phyloP scores from a whole-genome alignment of 2,329 filamentous ascomycete genomes.

The Calonectria henricotiae region DNA sequence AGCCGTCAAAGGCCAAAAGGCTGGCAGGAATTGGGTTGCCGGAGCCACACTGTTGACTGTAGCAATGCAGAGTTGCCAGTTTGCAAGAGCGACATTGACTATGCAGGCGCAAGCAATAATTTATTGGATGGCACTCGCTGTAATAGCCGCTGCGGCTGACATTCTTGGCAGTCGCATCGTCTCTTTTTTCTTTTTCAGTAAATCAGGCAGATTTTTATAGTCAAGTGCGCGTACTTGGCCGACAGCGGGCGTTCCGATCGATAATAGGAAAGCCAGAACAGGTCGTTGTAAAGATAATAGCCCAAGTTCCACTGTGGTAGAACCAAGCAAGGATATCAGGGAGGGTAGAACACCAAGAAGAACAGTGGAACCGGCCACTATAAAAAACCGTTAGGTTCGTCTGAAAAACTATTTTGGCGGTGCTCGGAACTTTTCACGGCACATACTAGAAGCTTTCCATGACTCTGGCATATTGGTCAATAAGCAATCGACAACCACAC shows the following conservation, averaged over 20 bases:
- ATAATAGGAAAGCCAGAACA: conserved; percentile 1
- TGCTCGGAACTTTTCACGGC: not conserved
- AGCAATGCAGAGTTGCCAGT: conserved; percentile 19
- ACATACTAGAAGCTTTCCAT: conserved; percentile 18
- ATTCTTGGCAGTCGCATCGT: not conserved
- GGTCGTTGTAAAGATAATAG: conserved; percentile 9
- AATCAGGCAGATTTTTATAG: conserved; percentile 2
- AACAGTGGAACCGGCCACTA: conserved; percentile 10
- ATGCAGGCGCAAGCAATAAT: conserved; percentile 4
- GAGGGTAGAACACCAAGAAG: conserved; percentile 12
- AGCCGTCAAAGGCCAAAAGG: conserved; percentile 12
- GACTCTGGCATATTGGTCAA: conserved; percentile 18
- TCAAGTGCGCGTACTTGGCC: conserved; percentile 14
- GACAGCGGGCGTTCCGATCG: conserved; percentile 13
- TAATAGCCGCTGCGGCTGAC: not conserved
- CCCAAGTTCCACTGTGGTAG: not conserved
- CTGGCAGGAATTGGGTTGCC: conserved; percentile 11
- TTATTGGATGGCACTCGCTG: not conserved
- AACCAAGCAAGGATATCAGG: conserved; percentile 14
- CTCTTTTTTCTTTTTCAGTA: conserved; percentile 11
- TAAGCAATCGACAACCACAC: conserved; percentile 17
- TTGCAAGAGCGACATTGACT: conserved; percentile 13
- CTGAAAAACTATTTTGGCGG: not conserved
- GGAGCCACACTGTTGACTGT: conserved; percentile 21
- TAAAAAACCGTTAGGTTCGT: not conserved